phyloP scores from a whole-genome alignment of 2,329 filamentous ascomycete genomes.

The Lecanicillium sp. region DNA sequence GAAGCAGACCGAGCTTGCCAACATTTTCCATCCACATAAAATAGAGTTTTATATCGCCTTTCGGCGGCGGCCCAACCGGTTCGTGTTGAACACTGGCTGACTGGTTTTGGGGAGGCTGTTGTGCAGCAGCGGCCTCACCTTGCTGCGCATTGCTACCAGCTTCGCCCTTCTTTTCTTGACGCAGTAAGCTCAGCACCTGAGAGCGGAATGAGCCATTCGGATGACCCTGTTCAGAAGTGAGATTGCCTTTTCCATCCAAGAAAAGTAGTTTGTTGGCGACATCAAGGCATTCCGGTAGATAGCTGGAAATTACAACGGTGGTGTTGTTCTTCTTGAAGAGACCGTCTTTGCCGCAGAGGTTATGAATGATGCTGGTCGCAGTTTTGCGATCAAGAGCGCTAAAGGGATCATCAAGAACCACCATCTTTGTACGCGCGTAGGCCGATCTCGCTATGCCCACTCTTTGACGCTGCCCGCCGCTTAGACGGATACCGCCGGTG shows the following conservation, averaged over 20 bases:
- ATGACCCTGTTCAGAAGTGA: background rate
- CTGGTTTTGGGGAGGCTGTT: too few relatives aligned
- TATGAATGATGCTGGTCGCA: background rate
- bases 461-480: constrained; percentile 1
- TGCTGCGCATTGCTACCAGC: background rate
- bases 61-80: background rate
- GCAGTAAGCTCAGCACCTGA: background rate
- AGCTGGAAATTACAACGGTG: background rate
- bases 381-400: background rate
- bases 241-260: background rate
- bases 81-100: background rate
- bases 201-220: background rate
- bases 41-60: background rate
- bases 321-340: background rate
- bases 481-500: background rate
- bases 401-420: background rate
- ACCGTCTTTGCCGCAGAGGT: background rate
- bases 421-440: background rate
- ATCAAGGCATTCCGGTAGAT: background rate
- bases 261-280: background rate
- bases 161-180: background rate
- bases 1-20: background rate
- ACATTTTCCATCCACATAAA: background rate
- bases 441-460: background rate
- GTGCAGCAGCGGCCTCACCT: background rate